A percentile compares a stretch with the other conserved stretches of the same genome.
Conservation (phyloP, 2,329 filamentous ascomycete genomes). For the Trichoderma citrinoviride region DNA sequence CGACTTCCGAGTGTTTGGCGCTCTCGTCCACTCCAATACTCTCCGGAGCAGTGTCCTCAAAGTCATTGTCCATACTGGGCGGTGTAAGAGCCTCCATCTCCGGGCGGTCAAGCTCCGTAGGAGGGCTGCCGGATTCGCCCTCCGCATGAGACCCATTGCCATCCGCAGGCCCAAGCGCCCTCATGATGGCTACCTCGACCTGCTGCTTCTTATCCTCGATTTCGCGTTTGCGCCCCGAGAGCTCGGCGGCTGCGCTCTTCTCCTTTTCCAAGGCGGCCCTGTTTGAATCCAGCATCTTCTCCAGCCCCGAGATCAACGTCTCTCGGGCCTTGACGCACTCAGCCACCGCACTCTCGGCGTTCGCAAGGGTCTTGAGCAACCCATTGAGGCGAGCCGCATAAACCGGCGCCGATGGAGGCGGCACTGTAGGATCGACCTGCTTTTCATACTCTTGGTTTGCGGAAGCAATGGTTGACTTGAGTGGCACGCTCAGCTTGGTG, state of each 20-base stretch:
- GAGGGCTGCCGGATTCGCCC: slow-evolving; percentile 45
- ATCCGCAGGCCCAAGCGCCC: slow-evolving; percentile 66
- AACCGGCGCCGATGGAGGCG: slow-evolving; percentile 78
- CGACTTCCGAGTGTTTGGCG: slow-evolving; percentile 23
- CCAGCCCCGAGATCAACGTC: slow-evolving; percentile 73
- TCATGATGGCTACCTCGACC: slow-evolving; percentile 89
- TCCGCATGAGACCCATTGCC: slow-evolving; percentile 48
- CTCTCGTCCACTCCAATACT: slow-evolving; percentile 18
- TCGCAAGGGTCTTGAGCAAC: slow-evolving; percentile 83
- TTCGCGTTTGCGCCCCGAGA: slow-evolving; percentile 64
- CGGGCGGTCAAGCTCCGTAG: slow-evolving; percentile 66
- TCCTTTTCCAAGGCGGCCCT: slow-evolving; percentile 68
- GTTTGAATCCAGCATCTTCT: slow-evolving; percentile 76
- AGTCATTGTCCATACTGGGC: slow-evolving; percentile 55
- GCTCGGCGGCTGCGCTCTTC: slow-evolving; percentile 59
- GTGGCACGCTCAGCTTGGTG: slow-evolving; percentile 67
- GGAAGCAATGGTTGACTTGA: slow-evolving; percentile 63
- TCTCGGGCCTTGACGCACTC: slow-evolving; percentile 85
- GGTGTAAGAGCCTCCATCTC: slow-evolving; percentile 85
- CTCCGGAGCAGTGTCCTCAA: neutral
- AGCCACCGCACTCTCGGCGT: slow-evolving; percentile 82
- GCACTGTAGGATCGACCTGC: slow-evolving; percentile 67
- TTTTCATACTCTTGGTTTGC: slow-evolving; percentile 84
- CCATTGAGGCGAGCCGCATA: slow-evolving; percentile 87
- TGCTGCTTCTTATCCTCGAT: slow-evolving; percentile 82